Evolutionary conservation across 2,329 filamentous ascomycete genomes (phyloP).

Genomic region (Didymella glomerata): DNA sequence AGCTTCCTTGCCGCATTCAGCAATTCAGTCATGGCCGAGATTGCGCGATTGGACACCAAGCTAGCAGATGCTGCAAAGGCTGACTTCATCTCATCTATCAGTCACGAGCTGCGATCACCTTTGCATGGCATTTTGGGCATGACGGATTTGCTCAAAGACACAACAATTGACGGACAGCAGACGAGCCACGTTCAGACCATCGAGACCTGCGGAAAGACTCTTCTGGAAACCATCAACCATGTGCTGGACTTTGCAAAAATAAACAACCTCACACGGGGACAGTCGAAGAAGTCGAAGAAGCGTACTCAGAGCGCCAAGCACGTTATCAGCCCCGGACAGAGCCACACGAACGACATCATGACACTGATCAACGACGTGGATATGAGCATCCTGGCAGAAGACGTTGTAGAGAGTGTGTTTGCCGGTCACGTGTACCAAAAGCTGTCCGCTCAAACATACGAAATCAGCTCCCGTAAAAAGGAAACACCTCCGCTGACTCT

Average conservation of each 20-base stretch:
- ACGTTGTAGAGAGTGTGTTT: conserved; percentile 51
- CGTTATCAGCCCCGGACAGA: conserved; percentile 41
- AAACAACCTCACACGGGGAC: conserved; percentile 47
- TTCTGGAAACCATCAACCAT: conserved; percentile 55
- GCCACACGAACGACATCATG: conserved; percentile 48
- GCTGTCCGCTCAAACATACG: conserved; percentile 38
- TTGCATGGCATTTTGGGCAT: conserved; percentile 66
- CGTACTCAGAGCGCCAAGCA: conserved; percentile 43
- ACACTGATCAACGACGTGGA: conserved; percentile 48
- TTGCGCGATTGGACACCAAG: conserved; percentile 51
- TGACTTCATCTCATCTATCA: conserved; percentile 67
- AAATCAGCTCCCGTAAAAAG: conserved; percentile 27
- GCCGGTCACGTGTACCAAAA: conserved; percentile 49
- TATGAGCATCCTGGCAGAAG: conserved; percentile 47
- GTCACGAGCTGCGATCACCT: conserved; percentile 68
- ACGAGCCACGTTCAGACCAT: conserved; percentile 52
- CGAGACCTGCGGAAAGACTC: conserved; percentile 51
- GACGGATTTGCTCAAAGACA: conserved; percentile 47
- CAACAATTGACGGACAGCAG: conserved; percentile 49
- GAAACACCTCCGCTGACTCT: conserved; percentile 38
- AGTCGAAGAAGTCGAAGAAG: conserved; percentile 43
- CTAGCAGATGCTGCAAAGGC: conserved; percentile 59
- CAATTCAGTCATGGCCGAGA: conserved; percentile 52
- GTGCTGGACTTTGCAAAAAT: conserved; percentile 54
- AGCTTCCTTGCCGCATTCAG: conserved; percentile 51